Conservation (phyloP, 2,329 filamentous ascomycete species). For the Fusarium chuoi region DNA sequence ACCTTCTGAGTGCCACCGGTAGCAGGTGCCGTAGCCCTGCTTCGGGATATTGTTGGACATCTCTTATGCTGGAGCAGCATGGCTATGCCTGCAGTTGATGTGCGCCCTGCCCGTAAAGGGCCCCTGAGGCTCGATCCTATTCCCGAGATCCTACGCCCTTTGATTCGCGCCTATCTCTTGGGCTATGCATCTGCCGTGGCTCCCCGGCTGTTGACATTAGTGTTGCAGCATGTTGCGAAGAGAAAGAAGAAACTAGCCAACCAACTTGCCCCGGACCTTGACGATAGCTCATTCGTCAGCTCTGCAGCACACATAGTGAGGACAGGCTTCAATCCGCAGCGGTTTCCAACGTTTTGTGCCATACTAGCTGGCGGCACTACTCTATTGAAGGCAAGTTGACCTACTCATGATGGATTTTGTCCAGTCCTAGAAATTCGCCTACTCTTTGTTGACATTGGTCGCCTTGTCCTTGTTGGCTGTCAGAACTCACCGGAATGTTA, state of each 20-base stretch:
- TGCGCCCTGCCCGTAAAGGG: constrained; percentile 30
- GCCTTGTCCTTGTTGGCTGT: not conserved
- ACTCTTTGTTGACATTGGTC: not conserved
- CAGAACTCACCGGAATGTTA: not conserved
- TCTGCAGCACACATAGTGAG: constrained; percentile 56
- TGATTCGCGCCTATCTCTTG: constrained; percentile 68
- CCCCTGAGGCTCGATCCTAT: constrained; percentile 48
- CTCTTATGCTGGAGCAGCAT: constrained; percentile 23
- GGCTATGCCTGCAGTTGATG: constrained; percentile 27
- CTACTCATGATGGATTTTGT: not conserved
- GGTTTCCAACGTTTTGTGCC: constrained; percentile 72
- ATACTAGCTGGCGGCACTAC: constrained; percentile 68
- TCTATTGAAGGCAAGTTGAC: constrained; percentile 64
- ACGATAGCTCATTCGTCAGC: constrained; percentile 47
- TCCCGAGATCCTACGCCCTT: constrained; percentile 63
- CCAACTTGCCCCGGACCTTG: constrained; percentile 43
- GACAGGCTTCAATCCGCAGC: constrained; percentile 63
- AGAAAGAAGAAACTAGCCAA: constrained; percentile 43
- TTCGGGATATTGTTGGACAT: constrained; percentile 12
- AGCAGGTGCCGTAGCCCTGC: constrained; percentile 41
- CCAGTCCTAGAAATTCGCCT: not conserved
- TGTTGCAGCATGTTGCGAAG: constrained; percentile 61
- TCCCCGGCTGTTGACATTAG: constrained; percentile 65
- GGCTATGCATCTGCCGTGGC: constrained; percentile 69
- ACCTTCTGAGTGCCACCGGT: constrained; percentile 26